Percentiles rank a stretch among this genome's conserved stretches.
Evolutionary conservation across 805 yeast species (phyloP).

Genomic region (Saccharomycopsis schoenii): DNA sequence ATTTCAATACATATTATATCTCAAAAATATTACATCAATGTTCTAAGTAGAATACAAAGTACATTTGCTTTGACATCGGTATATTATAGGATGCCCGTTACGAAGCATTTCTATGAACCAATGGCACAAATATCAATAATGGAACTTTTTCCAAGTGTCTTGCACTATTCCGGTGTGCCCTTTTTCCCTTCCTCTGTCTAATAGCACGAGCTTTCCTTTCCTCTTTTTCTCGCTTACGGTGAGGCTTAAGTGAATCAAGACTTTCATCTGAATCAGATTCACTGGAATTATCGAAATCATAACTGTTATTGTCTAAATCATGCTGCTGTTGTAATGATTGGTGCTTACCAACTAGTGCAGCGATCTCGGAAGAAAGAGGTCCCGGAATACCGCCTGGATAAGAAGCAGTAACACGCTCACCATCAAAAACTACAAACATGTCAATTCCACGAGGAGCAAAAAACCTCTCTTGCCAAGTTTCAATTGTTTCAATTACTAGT

Average conservation of each 20-base stretch:
- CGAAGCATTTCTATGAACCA: not conserved
- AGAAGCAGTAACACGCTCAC: not conserved
- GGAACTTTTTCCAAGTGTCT: not conserved
- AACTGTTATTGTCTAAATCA: not conserved
- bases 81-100: too few species aligned
- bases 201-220: not conserved
- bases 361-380: not conserved
- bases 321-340: not conserved
- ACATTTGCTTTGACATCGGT: too few species aligned
- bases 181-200: not conserved
- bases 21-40: too few species aligned
- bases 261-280: not conserved
- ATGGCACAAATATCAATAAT: not conserved
- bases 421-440: not conserved
- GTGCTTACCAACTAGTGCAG: not conserved
- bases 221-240: not conserved
- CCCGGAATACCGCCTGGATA: not conserved
- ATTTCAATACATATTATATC: too few species aligned
- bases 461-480: not conserved
- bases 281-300: not conserved
- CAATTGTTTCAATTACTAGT: not conserved
- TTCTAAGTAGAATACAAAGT: too few species aligned
- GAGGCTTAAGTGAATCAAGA: not conserved
- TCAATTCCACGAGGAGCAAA: not conserved
- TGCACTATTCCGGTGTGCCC: not conserved